Evolutionary conservation across 352 stramenopile species (phyloP).

Genomic region (Phytophthora sp.): DNA sequence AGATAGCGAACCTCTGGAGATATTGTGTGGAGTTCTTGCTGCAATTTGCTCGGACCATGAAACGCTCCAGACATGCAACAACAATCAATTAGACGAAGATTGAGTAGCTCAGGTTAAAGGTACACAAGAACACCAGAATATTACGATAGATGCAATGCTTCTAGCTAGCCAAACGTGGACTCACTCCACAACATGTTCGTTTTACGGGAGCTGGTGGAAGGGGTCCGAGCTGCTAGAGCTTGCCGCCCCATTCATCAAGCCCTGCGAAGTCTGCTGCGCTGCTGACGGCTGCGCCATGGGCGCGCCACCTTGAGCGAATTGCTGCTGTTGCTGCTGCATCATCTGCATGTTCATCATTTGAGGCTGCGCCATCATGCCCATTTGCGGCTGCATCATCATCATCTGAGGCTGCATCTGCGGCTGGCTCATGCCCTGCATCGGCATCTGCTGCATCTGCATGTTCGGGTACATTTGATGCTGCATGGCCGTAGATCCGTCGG

Average conservation of each 20-base stretch:
- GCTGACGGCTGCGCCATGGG: slow-evolving; percentile 10
- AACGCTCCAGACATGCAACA: slow-evolving; percentile 68
- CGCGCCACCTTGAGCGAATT: slow-evolving; percentile 19
- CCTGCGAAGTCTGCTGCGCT: slow-evolving; percentile 8
- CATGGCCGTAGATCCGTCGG: slow-evolving; percentile 29
- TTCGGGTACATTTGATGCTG: slow-evolving; percentile 44
- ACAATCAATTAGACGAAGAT: too few species aligned
- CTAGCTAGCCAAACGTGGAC: not conserved
- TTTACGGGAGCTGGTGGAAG: slow-evolving; percentile 31
- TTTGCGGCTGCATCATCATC: slow-evolving; percentile 55
- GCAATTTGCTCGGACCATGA: slow-evolving; percentile 81
- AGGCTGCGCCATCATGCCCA: slow-evolving; percentile 43
- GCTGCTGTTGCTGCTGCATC: slow-evolving; percentile 34
- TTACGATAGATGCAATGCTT: slow-evolving; percentile 1
- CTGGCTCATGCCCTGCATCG: slow-evolving; percentile 44
- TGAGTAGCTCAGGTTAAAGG: not conserved
- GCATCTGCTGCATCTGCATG: slow-evolving; percentile 35
- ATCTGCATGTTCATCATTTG: slow-evolving; percentile 41
- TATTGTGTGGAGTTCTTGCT: slow-evolving; percentile 82
- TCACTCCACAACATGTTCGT: slow-evolving; percentile 6
- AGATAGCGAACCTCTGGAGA: slow-evolving; percentile 54
- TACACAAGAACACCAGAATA: not conserved
- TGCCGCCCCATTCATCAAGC: slow-evolving; percentile 1
- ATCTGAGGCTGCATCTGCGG: slow-evolving; percentile 40
- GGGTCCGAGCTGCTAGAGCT: slow-evolving; percentile 25